These are phyloP conservation scores for Ophiocordyceps camponoti-saundersi DNA, from an alignment of 2,329 filamentous ascomycete genomes.

Conservation along the genomic window DNA sequence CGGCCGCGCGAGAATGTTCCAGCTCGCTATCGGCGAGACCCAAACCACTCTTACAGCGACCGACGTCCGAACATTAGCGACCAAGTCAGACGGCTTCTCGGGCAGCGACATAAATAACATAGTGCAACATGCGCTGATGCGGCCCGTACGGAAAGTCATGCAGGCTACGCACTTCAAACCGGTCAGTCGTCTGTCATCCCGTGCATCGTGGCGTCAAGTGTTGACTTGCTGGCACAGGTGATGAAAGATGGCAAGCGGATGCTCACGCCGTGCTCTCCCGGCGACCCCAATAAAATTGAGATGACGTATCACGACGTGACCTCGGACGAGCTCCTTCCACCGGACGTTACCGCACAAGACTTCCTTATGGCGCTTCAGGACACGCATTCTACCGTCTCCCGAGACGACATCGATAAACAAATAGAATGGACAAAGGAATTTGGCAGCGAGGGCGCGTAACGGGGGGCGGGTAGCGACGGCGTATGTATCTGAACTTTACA, in stretches of 20 bases:
- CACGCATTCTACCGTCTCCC: constrained; percentile 77
- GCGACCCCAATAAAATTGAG: constrained; percentile 69
- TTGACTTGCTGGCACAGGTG: constrained; percentile 32
- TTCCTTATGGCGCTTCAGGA: constrained; percentile 85
- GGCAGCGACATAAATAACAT: constrained; percentile 92
- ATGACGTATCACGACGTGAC: constrained; percentile 89
- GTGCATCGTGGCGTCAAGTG: constrained; percentile 2
- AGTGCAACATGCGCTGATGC: constrained; percentile 93
- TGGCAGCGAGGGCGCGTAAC: constrained; percentile 63
- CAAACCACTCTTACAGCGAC: constrained; percentile 64
- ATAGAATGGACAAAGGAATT: constrained; percentile 93
- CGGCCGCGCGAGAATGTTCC: constrained; percentile 87
- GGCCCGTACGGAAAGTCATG: constrained; percentile 90
- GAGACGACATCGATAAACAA: constrained; percentile 68
- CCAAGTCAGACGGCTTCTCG: constrained; percentile 82
- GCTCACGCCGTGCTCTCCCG: constrained; percentile 84
- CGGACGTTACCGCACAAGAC: constrained; percentile 73
- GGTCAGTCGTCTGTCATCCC: constrained; percentile 29
- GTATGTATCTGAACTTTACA: constrained; percentile 2
- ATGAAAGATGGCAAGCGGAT: constrained; percentile 49
- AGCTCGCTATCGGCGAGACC: constrained; percentile 82
- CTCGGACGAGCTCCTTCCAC: constrained; percentile 70
- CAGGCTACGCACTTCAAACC: constrained; percentile 96
- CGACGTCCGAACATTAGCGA: constrained; percentile 67
- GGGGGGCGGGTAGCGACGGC: constrained; percentile 46